Evolutionary conservation across 2,329 filamentous ascomycete species (phyloP).

Genomic region (Aspergillus luchuensis): DNA sequence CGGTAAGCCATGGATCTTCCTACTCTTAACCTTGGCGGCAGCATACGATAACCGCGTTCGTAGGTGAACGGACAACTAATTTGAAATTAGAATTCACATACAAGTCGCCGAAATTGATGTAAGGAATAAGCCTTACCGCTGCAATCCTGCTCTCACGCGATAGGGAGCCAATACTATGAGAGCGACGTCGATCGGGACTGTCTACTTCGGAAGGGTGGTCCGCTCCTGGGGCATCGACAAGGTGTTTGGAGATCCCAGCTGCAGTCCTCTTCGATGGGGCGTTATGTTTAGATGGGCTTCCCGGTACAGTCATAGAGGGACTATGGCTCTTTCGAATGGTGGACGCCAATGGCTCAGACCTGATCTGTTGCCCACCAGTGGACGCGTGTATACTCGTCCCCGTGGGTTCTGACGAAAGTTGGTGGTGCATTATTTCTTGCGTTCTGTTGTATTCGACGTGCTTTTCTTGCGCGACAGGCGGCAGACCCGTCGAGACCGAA

Average conservation of each 20-base stretch:
- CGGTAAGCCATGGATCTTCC: constrained; percentile 73
- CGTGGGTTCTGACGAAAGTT: not conserved
- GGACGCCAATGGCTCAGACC: constrained; percentile 1
- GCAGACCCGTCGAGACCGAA: not conserved
- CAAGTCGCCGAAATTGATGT: not conserved
- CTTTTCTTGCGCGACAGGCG: not conserved
- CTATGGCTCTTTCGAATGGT: constrained; percentile 13
- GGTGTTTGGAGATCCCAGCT: constrained; percentile 69
- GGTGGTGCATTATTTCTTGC: not conserved
- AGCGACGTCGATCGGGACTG: constrained; percentile 54
- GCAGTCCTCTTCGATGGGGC: constrained; percentile 71
- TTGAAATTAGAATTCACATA: constrained; percentile 24
- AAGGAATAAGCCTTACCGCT: constrained; percentile 60
- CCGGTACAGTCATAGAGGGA: constrained; percentile 14
- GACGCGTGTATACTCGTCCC: not conserved
- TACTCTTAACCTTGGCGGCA: constrained; percentile 89
- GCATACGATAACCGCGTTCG: constrained; percentile 86
- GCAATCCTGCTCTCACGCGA: constrained; percentile 71
- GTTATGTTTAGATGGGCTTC: constrained; percentile 20
- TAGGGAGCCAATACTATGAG: constrained; percentile 70
- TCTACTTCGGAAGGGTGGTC: constrained; percentile 36
- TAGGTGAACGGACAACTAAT: constrained; percentile 73
- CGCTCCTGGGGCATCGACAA: constrained; percentile 18
- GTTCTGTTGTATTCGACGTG: too few relatives aligned
- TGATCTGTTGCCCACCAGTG: constrained; percentile 1